phyloP scores from a whole-genome alignment of 352 stramenopile species.

The Phytophthora aleatoria region DNA sequence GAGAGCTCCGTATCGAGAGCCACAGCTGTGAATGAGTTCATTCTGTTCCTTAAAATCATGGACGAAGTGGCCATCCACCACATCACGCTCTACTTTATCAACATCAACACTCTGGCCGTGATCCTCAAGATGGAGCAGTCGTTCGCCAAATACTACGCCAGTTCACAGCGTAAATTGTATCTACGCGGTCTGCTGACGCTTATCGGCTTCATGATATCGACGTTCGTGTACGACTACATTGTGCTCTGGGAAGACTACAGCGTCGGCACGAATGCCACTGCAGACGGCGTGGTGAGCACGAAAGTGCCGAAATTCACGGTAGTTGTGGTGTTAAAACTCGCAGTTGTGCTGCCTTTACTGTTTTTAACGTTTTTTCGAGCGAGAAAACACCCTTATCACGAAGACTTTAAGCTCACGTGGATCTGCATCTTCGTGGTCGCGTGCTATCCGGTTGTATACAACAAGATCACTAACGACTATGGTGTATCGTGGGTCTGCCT shows the following conservation, averaged over 20 bases:
- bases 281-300: conserved; percentile 19
- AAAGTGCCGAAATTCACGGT: conserved; percentile 71
- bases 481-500: conserved; percentile 83
- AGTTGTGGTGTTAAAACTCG: conserved; percentile 67
- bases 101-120: conserved; percentile 66
- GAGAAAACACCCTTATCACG: conserved; percentile 56
- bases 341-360: conserved; percentile 63
- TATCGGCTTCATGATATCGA: conserved; percentile 73
- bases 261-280: conserved; percentile 36
- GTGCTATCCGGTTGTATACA: conserved; percentile 77
- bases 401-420: conserved; percentile 78
- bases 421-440: conserved; percentile 63
- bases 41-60: conserved; percentile 81
- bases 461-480: conserved; percentile 84
- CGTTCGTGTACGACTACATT: conserved; percentile 78
- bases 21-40: conserved; percentile 73
- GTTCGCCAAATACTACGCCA: conserved; percentile 82
- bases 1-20: conserved; percentile 59
- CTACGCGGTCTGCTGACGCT: conserved; percentile 59
- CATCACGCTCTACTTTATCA: conserved; percentile 84
- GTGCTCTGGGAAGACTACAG: conserved; percentile 64
- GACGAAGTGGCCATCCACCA: conserved; percentile 83
- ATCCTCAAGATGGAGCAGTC: conserved; percentile 82
- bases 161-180: conserved; percentile 67
- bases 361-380: conserved; percentile 72